Evolutionary conservation across 2,329 filamentous ascomycete species (phyloP), one percentile per base, ranked within the genome.

Genomic region (Aureobasidium sp.): DNA sequence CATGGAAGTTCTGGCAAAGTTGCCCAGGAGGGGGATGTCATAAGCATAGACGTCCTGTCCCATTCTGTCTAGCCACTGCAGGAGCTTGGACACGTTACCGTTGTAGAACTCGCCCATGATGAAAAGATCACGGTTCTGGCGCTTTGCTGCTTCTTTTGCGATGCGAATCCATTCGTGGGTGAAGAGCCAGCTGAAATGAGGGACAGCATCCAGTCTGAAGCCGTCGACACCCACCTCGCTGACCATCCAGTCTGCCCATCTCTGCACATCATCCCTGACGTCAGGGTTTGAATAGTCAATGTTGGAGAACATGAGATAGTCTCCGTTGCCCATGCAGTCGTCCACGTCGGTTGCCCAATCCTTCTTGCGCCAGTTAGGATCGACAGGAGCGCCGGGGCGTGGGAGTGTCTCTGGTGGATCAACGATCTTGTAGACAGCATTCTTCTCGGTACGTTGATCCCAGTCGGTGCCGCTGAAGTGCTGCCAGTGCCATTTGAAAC

Each of bases 221-320:
- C 84, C 85, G 56, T 77, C 74, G 10, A 88, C 69, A 0, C 78
- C 77, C 0, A 86, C 63, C 55, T 83, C 72, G 5, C 77, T 70
- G 1, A 78, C 75, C 54, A 89, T 73, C 85, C 85, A 89, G 4
- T 76, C 70, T 2, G 80, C 81, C 85, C 85, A 88, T 47, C 75
- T 73, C 51, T 83, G 71, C 3, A 87, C 76, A 58, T 88, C 85
- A 3, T 75, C 66, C 29, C 75, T 72, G 8, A 88, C 84, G 59
- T 86, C 84, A 0, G 74, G 73, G 54, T 85, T 76, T 2, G 70
- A 67, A 64, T 85, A 84, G 65, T 88, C 84, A 34, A 88, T 66
- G 64, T 88, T 81, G 5, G 81, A 80, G 60, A 86, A 87, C 81
- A 88, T 86, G 14, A 88, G 74, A 62, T 82, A 87, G 64, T 84